Base-by-base conservation (phyloP, 257 asterid species). In the Linderniella brevidens region DNA sequence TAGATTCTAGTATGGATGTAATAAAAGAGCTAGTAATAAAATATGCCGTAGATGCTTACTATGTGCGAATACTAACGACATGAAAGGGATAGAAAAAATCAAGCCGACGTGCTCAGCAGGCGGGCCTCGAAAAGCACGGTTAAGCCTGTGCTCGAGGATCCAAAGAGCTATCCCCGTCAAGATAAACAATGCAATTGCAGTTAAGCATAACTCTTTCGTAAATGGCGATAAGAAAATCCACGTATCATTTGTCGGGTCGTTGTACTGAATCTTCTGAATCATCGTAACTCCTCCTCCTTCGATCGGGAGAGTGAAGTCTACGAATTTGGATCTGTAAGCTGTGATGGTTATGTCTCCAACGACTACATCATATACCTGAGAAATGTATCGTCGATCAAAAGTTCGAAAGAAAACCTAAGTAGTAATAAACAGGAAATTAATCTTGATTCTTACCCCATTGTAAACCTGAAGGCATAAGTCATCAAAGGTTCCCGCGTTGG, bases 311-410 rank as follows among this genome's bases (percentile, higher is more conserved):
- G 67, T 60, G 62, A 74, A 74, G 43, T 74, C 76, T 5, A 60
- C 73, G 8, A 19, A 63, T 12, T 61, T 15, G 6, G 73, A 67
- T 35, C 78, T 53, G 11, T 17, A 49, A 0, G 61, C 62, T 38
- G 68, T 58, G 36, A 73, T 58, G 12, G 80, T 66, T 8, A 73
- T 43, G 58, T 74, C 81, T 9, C 78, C 81, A 19, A 60, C 72
- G 13, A 59, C 68, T 12, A 73, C 82, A 62, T 70, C 71, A 48
- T 17, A 51, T 0, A 6, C 32, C 32, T 25, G 32, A n/a, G n/a
- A 25, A 25, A 25, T 25, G 4, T 3, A 25, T 25, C 32, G 6
- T 25, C 32, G 32, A 6, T 25, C 32, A 6, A 25, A 25, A 6
- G 32, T 25, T 25, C 32, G 6, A 25, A 6, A 3, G 32, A 25